phyloP scores from a whole-genome alignment of 495 filamentous ascomycete genomes.

The Pyrenopolyporus hunteri region DNA sequence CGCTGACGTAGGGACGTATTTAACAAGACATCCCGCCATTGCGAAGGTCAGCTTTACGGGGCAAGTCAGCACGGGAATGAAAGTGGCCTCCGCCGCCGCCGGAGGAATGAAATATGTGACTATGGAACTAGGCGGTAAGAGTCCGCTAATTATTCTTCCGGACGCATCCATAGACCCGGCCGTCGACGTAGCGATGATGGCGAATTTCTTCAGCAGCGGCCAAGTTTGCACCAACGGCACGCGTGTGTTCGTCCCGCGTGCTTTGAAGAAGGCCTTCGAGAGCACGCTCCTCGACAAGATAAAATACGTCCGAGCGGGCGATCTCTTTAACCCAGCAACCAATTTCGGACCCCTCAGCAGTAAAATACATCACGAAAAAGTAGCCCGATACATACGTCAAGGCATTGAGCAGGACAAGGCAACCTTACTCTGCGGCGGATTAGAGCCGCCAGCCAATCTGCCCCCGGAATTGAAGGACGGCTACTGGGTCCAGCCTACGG shows the following conservation, averaged over 20 bases:
- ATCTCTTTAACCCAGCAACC: slow-evolving; percentile 68
- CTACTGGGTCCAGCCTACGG: slow-evolving; percentile 71
- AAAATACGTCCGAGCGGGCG: slow-evolving; percentile 67
- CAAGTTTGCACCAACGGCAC: slow-evolving; percentile 89
- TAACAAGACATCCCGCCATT: slow-evolving; percentile 70
- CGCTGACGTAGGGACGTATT: slow-evolving; percentile 71
- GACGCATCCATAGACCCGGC: slow-evolving; percentile 76
- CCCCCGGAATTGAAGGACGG: slow-evolving; percentile 63
- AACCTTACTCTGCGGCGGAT: slow-evolving; percentile 72
- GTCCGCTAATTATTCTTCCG: slow-evolving; percentile 71
- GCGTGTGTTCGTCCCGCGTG: slow-evolving; percentile 71
- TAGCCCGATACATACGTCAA: slow-evolving; percentile 68
- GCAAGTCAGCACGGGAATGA: slow-evolving; percentile 77
- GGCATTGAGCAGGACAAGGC: slow-evolving; percentile 73
- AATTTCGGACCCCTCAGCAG: slow-evolving; percentile 82
- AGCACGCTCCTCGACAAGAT: slow-evolving; percentile 69
- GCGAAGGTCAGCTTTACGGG: slow-evolving; percentile 85
- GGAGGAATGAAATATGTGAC: slow-evolving; percentile 85
- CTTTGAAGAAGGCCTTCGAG: slow-evolving; percentile 69
- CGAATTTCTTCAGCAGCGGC: slow-evolving; percentile 82
- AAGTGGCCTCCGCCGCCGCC: slow-evolving; percentile 71
- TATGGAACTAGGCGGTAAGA: slow-evolving; percentile 86
- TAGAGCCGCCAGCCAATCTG: slow-evolving; percentile 55
- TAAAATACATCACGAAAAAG: slow-evolving; percentile 70
- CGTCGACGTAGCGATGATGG: slow-evolving; percentile 85